Percentiles rank a stretch among this genome's conserved stretches.
Evolutionary conservation across 2,329 filamentous ascomycete genomes (phyloP).

Genomic region (Neophaeococcomyces aloes): DNA sequence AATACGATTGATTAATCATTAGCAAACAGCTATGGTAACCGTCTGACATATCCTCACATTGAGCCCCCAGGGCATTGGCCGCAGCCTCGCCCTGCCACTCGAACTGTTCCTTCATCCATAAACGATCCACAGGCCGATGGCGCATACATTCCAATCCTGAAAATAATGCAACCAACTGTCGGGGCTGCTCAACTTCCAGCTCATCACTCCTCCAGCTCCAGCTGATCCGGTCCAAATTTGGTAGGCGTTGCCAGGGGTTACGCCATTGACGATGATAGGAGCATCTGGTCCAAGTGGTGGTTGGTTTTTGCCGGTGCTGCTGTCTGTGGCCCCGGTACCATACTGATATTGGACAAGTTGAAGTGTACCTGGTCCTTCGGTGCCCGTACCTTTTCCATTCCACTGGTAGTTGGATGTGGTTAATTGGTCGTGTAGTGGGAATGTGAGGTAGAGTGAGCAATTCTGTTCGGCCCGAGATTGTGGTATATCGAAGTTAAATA

Average conservation of each 20-base stretch:
- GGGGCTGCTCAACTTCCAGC: conserved; percentile 42
- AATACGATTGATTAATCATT: too few relatives aligned
- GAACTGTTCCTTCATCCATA: conserved; percentile 2
- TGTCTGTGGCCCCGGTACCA: conserved; percentile 29
- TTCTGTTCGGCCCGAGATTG: conserved; percentile 42
- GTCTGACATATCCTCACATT: background rate
- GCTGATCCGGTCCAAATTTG: conserved; percentile 45
- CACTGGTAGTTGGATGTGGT: conserved; percentile 48
- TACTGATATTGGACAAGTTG: conserved; percentile 39
- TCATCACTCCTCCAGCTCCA: conserved; percentile 42
- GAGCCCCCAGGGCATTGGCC: background rate
- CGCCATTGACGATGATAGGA: conserved; percentile 22
- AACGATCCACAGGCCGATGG: conserved; percentile 18
- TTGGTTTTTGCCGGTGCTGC: conserved; percentile 44
- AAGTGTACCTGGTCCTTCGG: conserved; percentile 35
- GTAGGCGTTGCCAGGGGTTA: conserved; percentile 46
- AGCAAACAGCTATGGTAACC: too few relatives aligned
- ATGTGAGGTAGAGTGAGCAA: conserved; percentile 55
- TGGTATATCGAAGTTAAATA: conserved; percentile 62
- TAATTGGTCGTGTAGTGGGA: conserved; percentile 47
- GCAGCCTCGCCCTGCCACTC: background rate
- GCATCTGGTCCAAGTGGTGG: conserved; percentile 35
- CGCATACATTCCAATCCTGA: conserved; percentile 47
- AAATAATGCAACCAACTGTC: conserved; percentile 48
- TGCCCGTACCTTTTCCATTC: conserved; percentile 28